phyloP scores from a whole-genome alignment of 108 stramenopile species.

The Skeletonema costatum region DNA sequence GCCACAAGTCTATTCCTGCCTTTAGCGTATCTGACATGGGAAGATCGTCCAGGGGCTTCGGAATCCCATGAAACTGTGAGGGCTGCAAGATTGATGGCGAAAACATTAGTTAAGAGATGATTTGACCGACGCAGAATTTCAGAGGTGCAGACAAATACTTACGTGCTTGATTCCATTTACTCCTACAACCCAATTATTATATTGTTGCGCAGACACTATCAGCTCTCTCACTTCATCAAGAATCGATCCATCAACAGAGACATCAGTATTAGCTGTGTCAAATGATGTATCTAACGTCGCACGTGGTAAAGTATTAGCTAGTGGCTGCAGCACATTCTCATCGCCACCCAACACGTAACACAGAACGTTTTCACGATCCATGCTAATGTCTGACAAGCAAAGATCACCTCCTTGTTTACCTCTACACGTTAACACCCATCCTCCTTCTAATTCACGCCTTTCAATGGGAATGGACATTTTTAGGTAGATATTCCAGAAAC shows the following conservation, averaged over 20 bases:
- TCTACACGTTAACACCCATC: conserved; percentile 86
- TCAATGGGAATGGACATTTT: conserved; percentile 88
- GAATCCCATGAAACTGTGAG: conserved; percentile 20
- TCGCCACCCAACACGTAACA: conserved; percentile 76
- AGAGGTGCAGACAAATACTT: background rate
- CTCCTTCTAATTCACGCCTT: conserved; percentile 77
- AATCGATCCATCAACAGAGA: conserved; percentile 58
- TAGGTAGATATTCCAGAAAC: conserved; percentile 88
- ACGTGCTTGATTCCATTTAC: conserved; percentile 60
- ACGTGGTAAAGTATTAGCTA: conserved; percentile 9
- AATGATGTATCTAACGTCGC: background rate
- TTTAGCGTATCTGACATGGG: conserved; percentile 75
- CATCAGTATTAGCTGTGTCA: conserved; percentile 7
- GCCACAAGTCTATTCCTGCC: conserved; percentile 83
- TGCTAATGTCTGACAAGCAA: conserved; percentile 72
- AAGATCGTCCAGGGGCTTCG: conserved; percentile 58
- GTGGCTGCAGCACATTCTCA: conserved; percentile 65
- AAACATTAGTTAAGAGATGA: background rate
- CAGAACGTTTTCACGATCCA: conserved; percentile 74
- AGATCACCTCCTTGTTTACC: conserved; percentile 80
- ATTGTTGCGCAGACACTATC: conserved; percentile 64
- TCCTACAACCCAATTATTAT: conserved; percentile 78
- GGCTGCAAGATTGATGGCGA: conserved; percentile 3
- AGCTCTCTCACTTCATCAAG: conserved; percentile 76
- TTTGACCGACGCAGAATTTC: background rate